Percentiles rank a stretch among this genome's conserved stretches.
Conservation (phyloP, 805 yeast species). For the Diddensiella transvaalensis region DNA sequence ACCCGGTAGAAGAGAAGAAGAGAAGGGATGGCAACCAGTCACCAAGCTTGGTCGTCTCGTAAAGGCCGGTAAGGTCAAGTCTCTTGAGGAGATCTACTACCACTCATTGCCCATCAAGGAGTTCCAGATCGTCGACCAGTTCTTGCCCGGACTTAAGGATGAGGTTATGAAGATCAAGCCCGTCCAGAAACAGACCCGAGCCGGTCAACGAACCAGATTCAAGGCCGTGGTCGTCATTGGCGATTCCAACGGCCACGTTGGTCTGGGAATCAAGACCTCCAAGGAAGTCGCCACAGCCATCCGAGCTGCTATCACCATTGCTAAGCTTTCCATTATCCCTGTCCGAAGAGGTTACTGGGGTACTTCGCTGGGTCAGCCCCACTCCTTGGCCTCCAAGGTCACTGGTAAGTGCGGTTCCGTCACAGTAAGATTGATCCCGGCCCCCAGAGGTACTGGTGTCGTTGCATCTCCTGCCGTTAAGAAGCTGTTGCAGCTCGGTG, state of each 20-base stretch:
- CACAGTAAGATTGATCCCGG: slow-evolving; percentile 95
- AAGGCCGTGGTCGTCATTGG: slow-evolving; percentile 99
- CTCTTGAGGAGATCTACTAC: slow-evolving; percentile 97
- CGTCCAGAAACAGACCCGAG: slow-evolving; percentile 99
- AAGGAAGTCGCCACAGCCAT: slow-evolving; percentile 99
- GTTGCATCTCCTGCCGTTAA: slow-evolving; percentile 99
- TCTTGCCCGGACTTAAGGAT: slow-evolving; percentile 93
- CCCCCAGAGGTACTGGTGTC: slow-evolving; percentile 99
- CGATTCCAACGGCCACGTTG: slow-evolving; percentile 99
- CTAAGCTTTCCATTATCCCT: slow-evolving; percentile 97
- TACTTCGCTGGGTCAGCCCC: slow-evolving; percentile 98
- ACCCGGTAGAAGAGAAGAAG: slow-evolving; percentile 85
- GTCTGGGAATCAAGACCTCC: slow-evolving; percentile 99
- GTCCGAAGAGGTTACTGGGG: slow-evolving; percentile 99
- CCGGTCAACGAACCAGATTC: slow-evolving; percentile 99
- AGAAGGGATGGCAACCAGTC: slow-evolving; percentile 99
- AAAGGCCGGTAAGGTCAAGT: slow-evolving; percentile 94
- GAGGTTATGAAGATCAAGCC: slow-evolving; percentile 99
- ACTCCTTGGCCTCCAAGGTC: slow-evolving; percentile 95
- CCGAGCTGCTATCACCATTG: slow-evolving; percentile 99
- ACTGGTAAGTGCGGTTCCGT: slow-evolving; percentile 99
- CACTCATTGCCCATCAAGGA: slow-evolving; percentile 99
- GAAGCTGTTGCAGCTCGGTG: slow-evolving; percentile 98
- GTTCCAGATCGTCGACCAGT: slow-evolving; percentile 95
- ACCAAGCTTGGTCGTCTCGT: slow-evolving; percentile 99